Conservation (phyloP, 768 basidiomycete species). For the Boletus vermiculosoides region DNA sequence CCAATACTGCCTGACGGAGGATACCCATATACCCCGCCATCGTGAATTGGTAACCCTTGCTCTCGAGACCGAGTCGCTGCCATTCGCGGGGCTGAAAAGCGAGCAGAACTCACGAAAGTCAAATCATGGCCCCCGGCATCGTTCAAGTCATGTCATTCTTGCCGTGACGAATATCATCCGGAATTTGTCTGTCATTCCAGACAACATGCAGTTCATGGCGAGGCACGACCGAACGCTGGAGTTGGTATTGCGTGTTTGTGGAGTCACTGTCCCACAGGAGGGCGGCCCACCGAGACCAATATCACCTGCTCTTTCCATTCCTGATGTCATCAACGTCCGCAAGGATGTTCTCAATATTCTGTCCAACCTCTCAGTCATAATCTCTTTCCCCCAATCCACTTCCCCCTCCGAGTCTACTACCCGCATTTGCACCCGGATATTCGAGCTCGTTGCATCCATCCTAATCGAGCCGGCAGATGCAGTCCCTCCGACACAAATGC, state of each 20-base stretch:
- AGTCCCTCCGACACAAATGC: constrained; percentile 55
- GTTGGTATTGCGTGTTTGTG: constrained; percentile 67
- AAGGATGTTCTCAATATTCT: constrained; percentile 76
- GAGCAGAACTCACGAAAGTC: constrained; percentile 50
- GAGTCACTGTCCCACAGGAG: constrained; percentile 39
- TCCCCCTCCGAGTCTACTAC: constrained; percentile 41
- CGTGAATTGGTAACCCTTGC: constrained; percentile 59
- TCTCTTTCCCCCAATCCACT: constrained; percentile 46
- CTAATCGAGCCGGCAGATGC: constrained; percentile 69
- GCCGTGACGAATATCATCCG: constrained; percentile 77
- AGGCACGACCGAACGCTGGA: constrained; percentile 63
- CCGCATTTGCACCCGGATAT: constrained; percentile 55
- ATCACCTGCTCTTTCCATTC: constrained; percentile 62
- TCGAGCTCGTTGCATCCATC: constrained; percentile 71
- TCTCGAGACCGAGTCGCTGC: constrained; percentile 54
- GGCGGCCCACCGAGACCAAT: constrained; percentile 38
- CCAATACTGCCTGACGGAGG: constrained; percentile 28
- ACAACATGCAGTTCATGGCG: constrained; percentile 69
- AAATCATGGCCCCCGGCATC: constrained; percentile 56
- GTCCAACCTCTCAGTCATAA: constrained; percentile 52
- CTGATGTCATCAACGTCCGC: constrained; percentile 70
- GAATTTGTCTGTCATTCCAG: constrained; percentile 73
- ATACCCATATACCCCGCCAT: constrained; percentile 54
- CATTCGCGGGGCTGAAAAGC: constrained; percentile 55
- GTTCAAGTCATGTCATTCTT: constrained; percentile 61